Evolutionary conservation across 345 rosid species (phyloP).

Genomic region (Citrus maxima): DNA sequence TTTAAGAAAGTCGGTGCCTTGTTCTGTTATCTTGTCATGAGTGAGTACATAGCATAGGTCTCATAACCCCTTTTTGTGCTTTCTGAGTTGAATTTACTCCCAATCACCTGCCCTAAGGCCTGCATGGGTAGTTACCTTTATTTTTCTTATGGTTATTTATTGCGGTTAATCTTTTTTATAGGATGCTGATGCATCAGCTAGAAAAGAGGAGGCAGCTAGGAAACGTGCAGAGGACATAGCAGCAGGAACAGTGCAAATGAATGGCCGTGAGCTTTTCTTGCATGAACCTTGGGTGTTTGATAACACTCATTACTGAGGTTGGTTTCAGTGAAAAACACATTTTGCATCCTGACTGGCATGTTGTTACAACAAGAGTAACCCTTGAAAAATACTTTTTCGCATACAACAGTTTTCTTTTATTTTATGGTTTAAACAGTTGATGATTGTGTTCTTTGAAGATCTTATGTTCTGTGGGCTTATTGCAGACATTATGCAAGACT

Average conservation of each 20-base stretch:
- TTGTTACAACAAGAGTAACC: background rate
- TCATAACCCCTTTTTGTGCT: background rate
- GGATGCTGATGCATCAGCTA: constrained; percentile 65
- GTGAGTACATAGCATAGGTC: background rate
- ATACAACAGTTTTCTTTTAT: background rate
- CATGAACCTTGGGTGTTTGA: constrained; percentile 86
- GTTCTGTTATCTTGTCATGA: background rate
- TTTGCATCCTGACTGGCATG: background rate
- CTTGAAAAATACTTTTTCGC: background rate
- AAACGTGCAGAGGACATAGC: constrained; percentile 82
- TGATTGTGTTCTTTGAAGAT: background rate
- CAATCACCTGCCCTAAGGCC: background rate
- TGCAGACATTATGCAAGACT: background rate
- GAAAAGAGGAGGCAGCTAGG: constrained; percentile 73
- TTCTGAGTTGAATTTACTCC: background rate
- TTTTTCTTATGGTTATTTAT: background rate
- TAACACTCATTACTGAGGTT: constrained; percentile 50
- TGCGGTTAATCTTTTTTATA: constrained; percentile 15
- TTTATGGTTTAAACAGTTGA: background rate
- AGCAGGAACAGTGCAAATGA: constrained; percentile 69
- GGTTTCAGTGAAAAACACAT: background rate
- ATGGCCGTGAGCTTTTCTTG: constrained; percentile 84
- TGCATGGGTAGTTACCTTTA: background rate
- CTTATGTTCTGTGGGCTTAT: background rate
- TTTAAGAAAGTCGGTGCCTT: background rate